Percentiles rank a stretch among this genome's conserved stretches.
Evolutionary conservation across 441 rosid genomes (phyloP).

Genomic region (Bruguiera hainesii): DNA sequence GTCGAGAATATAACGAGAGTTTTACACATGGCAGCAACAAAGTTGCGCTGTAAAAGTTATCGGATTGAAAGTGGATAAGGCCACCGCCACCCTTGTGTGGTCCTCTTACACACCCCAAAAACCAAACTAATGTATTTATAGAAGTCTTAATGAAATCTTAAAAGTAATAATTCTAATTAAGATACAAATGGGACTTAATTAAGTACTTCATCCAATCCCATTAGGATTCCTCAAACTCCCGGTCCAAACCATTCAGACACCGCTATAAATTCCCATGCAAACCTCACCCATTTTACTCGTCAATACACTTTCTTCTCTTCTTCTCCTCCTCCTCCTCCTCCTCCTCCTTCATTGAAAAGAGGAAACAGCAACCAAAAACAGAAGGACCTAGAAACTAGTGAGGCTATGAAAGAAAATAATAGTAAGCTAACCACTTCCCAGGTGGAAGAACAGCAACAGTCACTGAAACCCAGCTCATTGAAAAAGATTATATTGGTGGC

Average conservation of each 20-base stretch:
- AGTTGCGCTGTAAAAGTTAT: neutral
- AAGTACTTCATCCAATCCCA: too few relatives aligned
- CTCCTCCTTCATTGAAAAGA: too few relatives aligned
- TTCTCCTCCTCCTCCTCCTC: too few relatives aligned
- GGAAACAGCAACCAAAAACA: neutral
- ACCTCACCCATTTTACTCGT: neutral
- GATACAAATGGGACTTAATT: too few relatives aligned
- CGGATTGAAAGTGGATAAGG: slow-evolving; percentile 6
- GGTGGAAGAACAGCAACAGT: neutral
- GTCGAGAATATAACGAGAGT: neutral
- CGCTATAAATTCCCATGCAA: slow-evolving; percentile 32
- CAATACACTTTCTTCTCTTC: neutral
- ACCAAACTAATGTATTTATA: too few relatives aligned
- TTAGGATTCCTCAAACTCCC: neutral
- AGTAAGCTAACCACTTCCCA: neutral
- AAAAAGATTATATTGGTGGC: slow-evolving; percentile 56
- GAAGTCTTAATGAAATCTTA: too few relatives aligned
- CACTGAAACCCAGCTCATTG: slow-evolving; percentile 21
- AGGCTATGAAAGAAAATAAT: slow-evolving; percentile 1
- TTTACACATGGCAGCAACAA: slow-evolving; percentile 2
- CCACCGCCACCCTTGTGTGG: neutral
- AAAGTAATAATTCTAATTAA: too few relatives aligned
- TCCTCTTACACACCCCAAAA: too few relatives aligned
- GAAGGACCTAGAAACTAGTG: neutral
- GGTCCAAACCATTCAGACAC: neutral